Conservation (phyloP, 2,329 filamentous ascomycete species). For the Microdochium bolleyi region DNA sequence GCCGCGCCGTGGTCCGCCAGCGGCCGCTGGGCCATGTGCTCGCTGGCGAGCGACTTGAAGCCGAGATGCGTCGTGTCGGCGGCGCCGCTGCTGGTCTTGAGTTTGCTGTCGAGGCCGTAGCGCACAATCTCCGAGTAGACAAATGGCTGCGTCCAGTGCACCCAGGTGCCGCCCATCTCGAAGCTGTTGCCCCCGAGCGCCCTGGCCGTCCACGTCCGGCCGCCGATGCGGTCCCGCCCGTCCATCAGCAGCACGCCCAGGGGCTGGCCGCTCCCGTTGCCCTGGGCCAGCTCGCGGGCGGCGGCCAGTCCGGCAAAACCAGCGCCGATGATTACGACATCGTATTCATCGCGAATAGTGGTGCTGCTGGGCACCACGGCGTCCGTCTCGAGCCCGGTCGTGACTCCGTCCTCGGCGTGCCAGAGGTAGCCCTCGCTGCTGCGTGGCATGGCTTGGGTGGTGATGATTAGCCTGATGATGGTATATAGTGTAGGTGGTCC, state of each 20-base stretch:
- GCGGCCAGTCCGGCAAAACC: neutral
- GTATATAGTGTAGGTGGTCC: too few species aligned
- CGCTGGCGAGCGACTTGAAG: neutral
- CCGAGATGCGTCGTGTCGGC: neutral
- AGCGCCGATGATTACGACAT: neutral
- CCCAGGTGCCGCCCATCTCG: conserved; percentile 34
- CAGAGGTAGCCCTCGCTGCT: too few species aligned
- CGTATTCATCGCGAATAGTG: neutral
- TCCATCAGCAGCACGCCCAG: conserved; percentile 23
- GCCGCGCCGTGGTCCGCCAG: neutral
- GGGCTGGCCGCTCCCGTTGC: neutral
- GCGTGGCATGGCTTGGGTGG: too few species aligned
- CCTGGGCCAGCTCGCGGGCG: neutral
- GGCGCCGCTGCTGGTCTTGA: neutral
- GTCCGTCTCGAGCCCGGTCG: neutral
- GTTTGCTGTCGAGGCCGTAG: conserved; percentile 12
- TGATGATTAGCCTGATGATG: too few species aligned
- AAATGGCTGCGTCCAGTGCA: conserved; percentile 19
- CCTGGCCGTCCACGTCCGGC: conserved; percentile 30
- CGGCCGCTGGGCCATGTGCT: neutral
- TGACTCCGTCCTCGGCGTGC: too few species aligned
- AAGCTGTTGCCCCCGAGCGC: conserved; percentile 21
- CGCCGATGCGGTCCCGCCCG: conserved; percentile 31
- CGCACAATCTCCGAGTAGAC: conserved; percentile 18
- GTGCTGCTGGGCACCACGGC: neutral